phyloP scores from a whole-genome alignment of 495 filamentous ascomycete species.

The Trichodelitschia bisporula region DNA sequence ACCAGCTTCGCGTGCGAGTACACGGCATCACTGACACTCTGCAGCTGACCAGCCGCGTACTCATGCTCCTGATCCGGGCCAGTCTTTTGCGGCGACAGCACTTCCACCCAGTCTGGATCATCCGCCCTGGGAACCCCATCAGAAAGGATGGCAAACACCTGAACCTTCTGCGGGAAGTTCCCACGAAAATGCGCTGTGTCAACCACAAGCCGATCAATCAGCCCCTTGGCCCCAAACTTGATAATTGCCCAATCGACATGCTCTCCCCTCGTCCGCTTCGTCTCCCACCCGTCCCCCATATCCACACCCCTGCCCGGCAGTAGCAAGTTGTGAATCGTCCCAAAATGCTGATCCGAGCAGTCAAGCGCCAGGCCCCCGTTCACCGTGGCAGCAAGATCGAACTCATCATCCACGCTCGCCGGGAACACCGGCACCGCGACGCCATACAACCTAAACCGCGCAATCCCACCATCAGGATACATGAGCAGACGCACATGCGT shows the following conservation, averaged over 20 bases:
- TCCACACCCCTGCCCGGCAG: conserved; percentile 68
- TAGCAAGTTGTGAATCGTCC: conserved; percentile 58
- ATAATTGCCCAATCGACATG: conserved; percentile 79
- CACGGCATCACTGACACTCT: conserved; percentile 21
- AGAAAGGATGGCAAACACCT: conserved; percentile 36
- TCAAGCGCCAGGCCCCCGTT: conserved; percentile 54
- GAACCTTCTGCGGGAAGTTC: conserved; percentile 63
- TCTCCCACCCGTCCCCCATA: conserved; percentile 95
- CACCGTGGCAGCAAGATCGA: conserved; percentile 64
- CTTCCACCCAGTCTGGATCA: conserved; percentile 41
- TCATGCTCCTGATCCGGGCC: conserved; percentile 67
- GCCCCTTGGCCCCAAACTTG: conserved; percentile 44
- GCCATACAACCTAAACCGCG: conserved; percentile 61
- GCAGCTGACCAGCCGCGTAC: conserved; percentile 25
- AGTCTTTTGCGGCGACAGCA: conserved; percentile 40
- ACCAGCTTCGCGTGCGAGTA: conserved; percentile 72
- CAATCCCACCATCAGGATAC: conserved; percentile 91
- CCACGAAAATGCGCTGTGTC: conserved; percentile 82
- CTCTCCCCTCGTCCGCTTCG: conserved; percentile 46
- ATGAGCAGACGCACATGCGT: conserved; percentile 73
- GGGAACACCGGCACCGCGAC: conserved; percentile 51
- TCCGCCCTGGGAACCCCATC: conserved; percentile 28
- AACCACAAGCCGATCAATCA: conserved; percentile 45
- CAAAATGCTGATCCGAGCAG: conserved; percentile 73
- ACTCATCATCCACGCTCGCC: conserved; percentile 29